Percentiles rank a stretch among this genome's conserved stretches.
Evolutionary conservation across 2,329 filamentous ascomycete species (phyloP).

Genomic region (Clarireedia homoeocarpa): DNA sequence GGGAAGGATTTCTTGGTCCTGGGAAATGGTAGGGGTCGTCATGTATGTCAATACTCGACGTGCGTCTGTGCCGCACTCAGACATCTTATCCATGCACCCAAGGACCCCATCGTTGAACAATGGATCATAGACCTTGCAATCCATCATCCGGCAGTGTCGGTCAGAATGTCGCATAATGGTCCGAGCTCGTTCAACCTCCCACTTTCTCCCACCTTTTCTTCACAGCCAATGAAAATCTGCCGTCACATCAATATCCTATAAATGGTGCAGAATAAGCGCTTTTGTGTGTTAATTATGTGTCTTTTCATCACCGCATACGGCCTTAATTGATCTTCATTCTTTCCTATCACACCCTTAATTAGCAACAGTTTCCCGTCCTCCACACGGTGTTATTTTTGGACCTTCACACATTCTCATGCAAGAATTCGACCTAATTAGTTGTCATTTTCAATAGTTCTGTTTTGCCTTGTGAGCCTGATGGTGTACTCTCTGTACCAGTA

Average conservation of each 20-base stretch:
- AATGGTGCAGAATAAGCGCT: conserved; percentile 8
- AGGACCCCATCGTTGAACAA: too few relatives aligned
- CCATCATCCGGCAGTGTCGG: too few relatives aligned
- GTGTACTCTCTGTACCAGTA: too few relatives aligned
- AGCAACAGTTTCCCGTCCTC: conserved; percentile 2
- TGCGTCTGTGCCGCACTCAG: neutral
- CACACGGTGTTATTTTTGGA: conserved; percentile 11
- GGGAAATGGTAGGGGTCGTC: neutral
- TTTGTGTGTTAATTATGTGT: conserved; percentile 6
- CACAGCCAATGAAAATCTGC: conserved; percentile 1
- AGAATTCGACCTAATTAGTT: conserved; percentile 9
- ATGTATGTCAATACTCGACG: neutral
- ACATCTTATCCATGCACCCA: neutral
- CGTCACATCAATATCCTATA: conserved; percentile 4
- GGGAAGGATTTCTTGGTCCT: too few relatives aligned
- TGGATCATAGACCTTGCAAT: too few relatives aligned
- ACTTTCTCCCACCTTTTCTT: neutral
- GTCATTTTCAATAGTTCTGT: conserved; percentile 6
- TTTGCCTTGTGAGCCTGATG: neutral
- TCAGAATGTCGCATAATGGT: neutral
- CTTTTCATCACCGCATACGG: neutral
- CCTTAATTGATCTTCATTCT: neutral
- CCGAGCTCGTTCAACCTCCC: neutral
- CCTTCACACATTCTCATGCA: neutral
- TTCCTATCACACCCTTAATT: conserved; percentile 5